Percentiles rank a stretch among this genome's conserved stretches.
Conservation (phyloP, 768 basidiomycete species). For the Pleurotus pulmonarius region DNA sequence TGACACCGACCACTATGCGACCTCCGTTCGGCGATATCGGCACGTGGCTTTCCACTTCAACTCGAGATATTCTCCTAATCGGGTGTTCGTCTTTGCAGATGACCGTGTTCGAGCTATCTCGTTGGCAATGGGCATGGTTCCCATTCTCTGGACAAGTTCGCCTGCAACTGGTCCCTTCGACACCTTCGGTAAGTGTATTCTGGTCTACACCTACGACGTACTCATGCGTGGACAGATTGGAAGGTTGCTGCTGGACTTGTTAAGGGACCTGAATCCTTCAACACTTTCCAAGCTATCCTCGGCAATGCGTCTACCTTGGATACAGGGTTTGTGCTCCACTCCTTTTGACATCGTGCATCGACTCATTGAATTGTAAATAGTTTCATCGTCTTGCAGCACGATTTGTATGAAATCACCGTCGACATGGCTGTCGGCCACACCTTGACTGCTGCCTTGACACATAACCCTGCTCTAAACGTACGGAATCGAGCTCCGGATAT, state of each 20-base stretch:
- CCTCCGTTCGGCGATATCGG: conserved; percentile 83
- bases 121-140: conserved; percentile 86
- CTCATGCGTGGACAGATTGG: conserved; percentile 57
- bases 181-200: conserved; percentile 55
- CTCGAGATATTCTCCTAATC: not conserved
- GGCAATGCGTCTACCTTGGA: conserved; percentile 55
- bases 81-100: conserved; percentile 39
- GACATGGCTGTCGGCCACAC: conserved; percentile 89
- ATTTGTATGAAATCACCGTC: conserved; percentile 80
- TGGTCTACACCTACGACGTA: not conserved
- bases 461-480: conserved; percentile 49
- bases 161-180: conserved; percentile 57
- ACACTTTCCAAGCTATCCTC: conserved; percentile 73
- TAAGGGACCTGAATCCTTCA: conserved; percentile 58
- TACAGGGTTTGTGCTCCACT: conserved; percentile 46
- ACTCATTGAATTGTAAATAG: conserved; percentile 24
- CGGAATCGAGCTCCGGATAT: not conserved
- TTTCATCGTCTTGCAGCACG: conserved; percentile 89
- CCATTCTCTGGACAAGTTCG: conserved; percentile 85
- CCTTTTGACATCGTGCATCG: not conserved
- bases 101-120: conserved; percentile 91
- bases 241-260: conserved; percentile 75
- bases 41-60: conserved; percentile 16
- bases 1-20: conserved; percentile 76
- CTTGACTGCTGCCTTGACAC: conserved; percentile 67